These are phyloP conservation scores for Neurospora sp. DNA, from an alignment of 495 filamentous ascomycete genomes.

Conservation along the genomic window DNA sequence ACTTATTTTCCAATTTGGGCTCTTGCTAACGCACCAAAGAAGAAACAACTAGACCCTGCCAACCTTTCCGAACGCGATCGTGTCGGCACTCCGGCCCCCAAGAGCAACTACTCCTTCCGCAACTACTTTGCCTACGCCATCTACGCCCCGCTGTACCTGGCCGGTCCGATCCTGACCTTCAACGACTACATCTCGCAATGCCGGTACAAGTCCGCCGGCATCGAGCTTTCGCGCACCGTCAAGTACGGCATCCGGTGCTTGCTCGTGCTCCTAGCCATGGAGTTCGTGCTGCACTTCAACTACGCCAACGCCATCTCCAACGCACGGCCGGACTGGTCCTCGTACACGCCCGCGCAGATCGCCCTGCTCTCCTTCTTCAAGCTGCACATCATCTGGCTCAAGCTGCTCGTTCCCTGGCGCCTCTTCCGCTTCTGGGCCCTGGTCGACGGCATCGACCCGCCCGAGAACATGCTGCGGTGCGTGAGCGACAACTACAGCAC, in stretches of 20 bases:
- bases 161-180: conserved; percentile 91
- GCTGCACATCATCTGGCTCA: conserved; percentile 95
- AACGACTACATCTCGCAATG: conserved; percentile 92
- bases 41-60: conserved; percentile 89
- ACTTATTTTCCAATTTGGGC: not conserved
- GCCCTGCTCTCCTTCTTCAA: conserved; percentile 93
- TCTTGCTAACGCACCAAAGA: conserved; percentile 68
- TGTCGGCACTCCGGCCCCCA: conserved; percentile 60
- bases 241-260: conserved; percentile 78
- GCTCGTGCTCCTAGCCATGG: conserved; percentile 78
- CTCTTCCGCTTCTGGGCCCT: conserved; percentile 95
- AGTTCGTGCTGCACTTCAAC: conserved; percentile 84
- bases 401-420: conserved; percentile 91
- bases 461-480: conserved; percentile 97
- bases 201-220: conserved; percentile 57
- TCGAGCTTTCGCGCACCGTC: conserved; percentile 55
- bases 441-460: conserved; percentile 82
- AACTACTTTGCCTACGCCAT: conserved; percentile 83
- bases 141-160: conserved; percentile 87
- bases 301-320: conserved; percentile 92
- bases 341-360: conserved; percentile 82
- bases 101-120: conserved; percentile 61
- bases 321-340: conserved; percentile 60
- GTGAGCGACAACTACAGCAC: conserved; percentile 91
- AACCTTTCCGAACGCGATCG: conserved; percentile 81